phyloP scores from a whole-genome alignment of 352 stramenopile genomes.

The Phytophthora nicotianae region DNA sequence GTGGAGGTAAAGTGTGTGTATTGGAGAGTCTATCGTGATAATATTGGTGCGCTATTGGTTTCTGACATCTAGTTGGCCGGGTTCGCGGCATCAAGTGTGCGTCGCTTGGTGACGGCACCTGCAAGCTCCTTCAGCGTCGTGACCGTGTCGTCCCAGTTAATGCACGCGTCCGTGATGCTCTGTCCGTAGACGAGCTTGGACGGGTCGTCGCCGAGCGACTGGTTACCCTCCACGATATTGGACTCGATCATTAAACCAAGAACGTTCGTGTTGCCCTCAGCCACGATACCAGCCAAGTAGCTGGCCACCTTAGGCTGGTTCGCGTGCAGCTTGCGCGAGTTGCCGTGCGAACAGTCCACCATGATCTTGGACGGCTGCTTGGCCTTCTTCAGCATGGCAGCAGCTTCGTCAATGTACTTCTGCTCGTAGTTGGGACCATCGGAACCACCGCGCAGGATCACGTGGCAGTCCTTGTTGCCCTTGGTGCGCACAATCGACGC shows the following conservation, averaged over 20 bases:
- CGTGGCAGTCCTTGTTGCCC: slow-evolving; percentile 86
- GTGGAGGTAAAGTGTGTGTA: background rate
- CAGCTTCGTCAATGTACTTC: slow-evolving; percentile 68
- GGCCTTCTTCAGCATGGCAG: slow-evolving; percentile 64
- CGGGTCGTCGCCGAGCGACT: slow-evolving; percentile 71
- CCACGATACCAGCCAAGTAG: slow-evolving; percentile 71
- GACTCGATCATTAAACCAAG: slow-evolving; percentile 91
- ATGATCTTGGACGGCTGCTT: slow-evolving; percentile 81
- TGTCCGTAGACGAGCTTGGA: slow-evolving; percentile 83
- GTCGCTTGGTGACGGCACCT: slow-evolving; percentile 53
- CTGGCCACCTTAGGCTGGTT: slow-evolving; percentile 84
- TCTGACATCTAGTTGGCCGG: slow-evolving; percentile 29
- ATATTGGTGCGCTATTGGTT: slow-evolving; percentile 29
- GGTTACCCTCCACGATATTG: slow-evolving; percentile 87
- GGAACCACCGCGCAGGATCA: slow-evolving; percentile 81
- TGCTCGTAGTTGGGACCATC: slow-evolving; percentile 85
- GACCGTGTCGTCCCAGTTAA: slow-evolving; percentile 85
- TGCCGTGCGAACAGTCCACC: slow-evolving; percentile 90
- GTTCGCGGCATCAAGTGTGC: slow-evolving; percentile 30
- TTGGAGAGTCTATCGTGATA: background rate
- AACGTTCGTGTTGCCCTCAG: slow-evolving; percentile 66
- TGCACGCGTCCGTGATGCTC: slow-evolving; percentile 89
- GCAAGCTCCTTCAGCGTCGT: slow-evolving; percentile 62
- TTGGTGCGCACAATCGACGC: slow-evolving; percentile 86
- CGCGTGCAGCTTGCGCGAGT: slow-evolving; percentile 82